phyloP scores from a whole-genome alignment of 176 grass and related monocot genomes.

The Oryza glumipatula region DNA sequence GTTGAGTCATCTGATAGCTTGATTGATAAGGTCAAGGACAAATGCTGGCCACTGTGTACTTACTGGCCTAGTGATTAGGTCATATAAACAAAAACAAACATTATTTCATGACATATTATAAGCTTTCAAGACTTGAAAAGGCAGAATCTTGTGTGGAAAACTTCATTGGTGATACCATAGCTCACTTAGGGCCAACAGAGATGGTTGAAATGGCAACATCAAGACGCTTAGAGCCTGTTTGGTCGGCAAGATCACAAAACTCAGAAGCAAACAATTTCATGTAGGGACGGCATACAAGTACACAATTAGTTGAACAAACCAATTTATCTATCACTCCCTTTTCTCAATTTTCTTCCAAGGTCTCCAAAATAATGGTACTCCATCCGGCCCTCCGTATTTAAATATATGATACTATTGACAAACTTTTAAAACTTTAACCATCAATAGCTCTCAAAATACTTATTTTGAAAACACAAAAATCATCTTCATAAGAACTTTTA shows the following conservation, averaged over 20 bases:
- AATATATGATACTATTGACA: too few relatives aligned
- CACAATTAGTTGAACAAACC: constrained; percentile 28
- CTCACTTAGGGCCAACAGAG: constrained; percentile 8
- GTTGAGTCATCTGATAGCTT: constrained; percentile 2
- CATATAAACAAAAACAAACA: constrained; percentile 31
- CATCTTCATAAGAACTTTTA: too few relatives aligned
- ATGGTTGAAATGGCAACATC: constrained; percentile 54
- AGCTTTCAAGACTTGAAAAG: constrained; percentile 19
- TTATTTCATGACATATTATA: constrained; percentile 33
- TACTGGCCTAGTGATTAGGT: constrained; percentile 30
- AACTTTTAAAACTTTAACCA: too few relatives aligned
- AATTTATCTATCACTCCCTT: not conserved
- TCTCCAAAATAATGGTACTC: not conserved
- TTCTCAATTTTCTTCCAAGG: not conserved
- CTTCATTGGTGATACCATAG: constrained; percentile 30
- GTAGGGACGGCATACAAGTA: not conserved
- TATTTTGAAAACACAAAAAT: too few relatives aligned
- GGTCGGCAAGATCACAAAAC: not conserved
- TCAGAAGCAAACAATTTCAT: constrained; percentile 3
- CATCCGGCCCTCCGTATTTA: too few relatives aligned
- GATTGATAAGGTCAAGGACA: constrained; percentile 34
- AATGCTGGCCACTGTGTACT: constrained; percentile 19
- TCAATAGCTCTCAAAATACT: too few relatives aligned
- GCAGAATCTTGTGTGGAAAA: not conserved
- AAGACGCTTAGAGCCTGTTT: constrained; percentile 8